phyloP scores from a whole-genome alignment of 2,329 filamentous ascomycete species.

The Cordyceps cicadae region DNA sequence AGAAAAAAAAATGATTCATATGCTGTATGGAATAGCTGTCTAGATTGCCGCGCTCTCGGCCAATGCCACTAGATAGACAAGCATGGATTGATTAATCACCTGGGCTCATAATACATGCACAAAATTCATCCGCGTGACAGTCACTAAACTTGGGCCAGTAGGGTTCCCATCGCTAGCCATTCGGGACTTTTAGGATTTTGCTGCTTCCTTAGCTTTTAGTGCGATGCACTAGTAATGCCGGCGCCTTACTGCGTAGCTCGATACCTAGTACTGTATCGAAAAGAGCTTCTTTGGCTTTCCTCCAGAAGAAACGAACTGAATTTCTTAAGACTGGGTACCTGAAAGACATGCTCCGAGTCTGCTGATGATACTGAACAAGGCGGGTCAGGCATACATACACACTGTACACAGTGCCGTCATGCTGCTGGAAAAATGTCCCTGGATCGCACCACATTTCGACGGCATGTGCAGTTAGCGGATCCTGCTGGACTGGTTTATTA shows the following conservation, averaged over 20 bases:
- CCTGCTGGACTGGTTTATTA: not conserved
- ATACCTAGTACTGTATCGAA: no score
- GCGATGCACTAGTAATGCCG: not conserved
- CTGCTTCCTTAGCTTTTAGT: not conserved
- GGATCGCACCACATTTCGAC: not conserved
- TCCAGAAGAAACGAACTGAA: no score
- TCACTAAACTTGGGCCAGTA: not conserved
- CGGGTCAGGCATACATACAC: not conserved
- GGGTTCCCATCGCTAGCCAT: not conserved
- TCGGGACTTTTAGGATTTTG: not conserved
- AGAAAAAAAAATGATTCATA: no score
- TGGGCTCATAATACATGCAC: not conserved
- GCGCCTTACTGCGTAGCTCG: no score
- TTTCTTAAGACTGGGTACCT: no score
- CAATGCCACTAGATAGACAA: not conserved
- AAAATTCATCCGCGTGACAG: not conserved
- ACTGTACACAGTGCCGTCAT: not conserved
- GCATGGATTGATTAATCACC: not conserved
- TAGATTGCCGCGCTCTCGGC: not conserved
- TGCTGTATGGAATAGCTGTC: not conserved
- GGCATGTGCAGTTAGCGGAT: not conserved
- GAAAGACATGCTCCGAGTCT: no score
- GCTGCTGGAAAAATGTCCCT: not conserved
- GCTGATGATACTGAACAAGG: no score
- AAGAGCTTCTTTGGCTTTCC: no score